Conservation (phyloP, 1,139 yeast genomes). For the Saccharomyces hybrid region DNA sequence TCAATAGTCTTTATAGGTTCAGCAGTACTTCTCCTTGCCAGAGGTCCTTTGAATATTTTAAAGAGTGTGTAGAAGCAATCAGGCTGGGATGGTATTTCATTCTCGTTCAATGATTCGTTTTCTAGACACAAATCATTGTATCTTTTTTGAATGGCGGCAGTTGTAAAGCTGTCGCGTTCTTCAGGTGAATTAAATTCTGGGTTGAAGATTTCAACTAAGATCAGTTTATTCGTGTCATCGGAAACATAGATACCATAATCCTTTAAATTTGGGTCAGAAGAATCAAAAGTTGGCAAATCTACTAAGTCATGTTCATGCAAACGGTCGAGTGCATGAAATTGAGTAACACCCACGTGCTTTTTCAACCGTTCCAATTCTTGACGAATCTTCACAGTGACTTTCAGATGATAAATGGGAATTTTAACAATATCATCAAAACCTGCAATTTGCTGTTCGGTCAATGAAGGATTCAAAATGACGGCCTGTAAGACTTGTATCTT, state of each 20-base stretch:
- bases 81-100: conserved; percentile 39
- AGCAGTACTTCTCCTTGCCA: conserved; percentile 36
- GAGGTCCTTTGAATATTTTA: conserved; percentile 57
- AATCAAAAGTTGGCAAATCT: conserved; percentile 29
- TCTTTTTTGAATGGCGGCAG: conserved; percentile 36
- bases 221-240: conserved; percentile 35
- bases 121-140: conserved; percentile 30
- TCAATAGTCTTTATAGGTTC: conserved; percentile 49
- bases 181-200: conserved; percentile 36
- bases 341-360: conserved; percentile 27
- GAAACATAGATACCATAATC: conserved; percentile 43
- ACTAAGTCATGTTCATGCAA: conserved; percentile 34
- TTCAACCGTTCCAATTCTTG: conserved; percentile 19
- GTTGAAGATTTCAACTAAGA: conserved; percentile 39
- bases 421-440: conserved; percentile 18
- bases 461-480: conserved; percentile 17
- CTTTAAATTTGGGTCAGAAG: conserved; percentile 20
- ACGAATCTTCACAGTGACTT: conserved; percentile 33
- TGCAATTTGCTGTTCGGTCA: conserved; percentile 3
- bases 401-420: conserved; percentile 32
- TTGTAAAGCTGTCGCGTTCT: conserved; percentile 33
- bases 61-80: conserved; percentile 52
- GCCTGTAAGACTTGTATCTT: conserved; percentile 26
- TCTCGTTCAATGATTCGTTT: conserved; percentile 23
- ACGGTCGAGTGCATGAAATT: conserved; percentile 30